Evolutionary conservation across 176 grass and related monocot species (phyloP), one percentile per base, ranked within the genome.

Genomic region (Bothriochloa decipiens): DNA sequence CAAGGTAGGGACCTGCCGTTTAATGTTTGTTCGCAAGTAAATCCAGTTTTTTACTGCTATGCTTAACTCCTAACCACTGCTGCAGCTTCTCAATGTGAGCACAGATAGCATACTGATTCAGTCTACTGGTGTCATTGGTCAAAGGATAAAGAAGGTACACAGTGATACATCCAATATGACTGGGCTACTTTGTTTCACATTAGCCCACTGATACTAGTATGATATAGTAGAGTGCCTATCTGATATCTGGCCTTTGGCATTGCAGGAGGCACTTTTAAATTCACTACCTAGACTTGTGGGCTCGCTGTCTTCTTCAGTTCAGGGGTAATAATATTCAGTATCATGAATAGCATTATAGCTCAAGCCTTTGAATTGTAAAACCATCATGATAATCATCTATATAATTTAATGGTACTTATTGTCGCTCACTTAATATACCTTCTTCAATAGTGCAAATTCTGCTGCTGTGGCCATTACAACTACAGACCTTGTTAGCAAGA

Each of bases 401-500:
- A 33, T n/a, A 25, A 68, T 29, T 76, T 76, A 15, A 68, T 81
- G 58, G 10, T 25, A 81, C 33, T 53, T 50, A 28, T 11, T 32
- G 6, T 84, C 2, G 63, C 43, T 89, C 35, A 82, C 68, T 3
- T 70, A 57, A 32, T 82, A 32, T 42, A 36, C 10, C 2, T 86
- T 25, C 26, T 90, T 47, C 11, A 29, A 61, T 73, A 98, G 96
- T 71, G 91, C 89, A 47, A 85, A 90, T 68, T 92, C 89, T 87
- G 93, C 96, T 81, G 89, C 96, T 78, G 86, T 95, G 55, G 96
- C 96, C 55, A 98, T 98, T 84, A 98, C 96, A 75, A 98, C 96
- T 72, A 98, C 96, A 70, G 96, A 98, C 75, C 96, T 98, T 80
- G 96, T 98, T 88, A 98, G 93, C 91, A 98, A 98, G 86, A 95